A percentile compares a stretch with the other conserved stretches of the same genome.
phyloP scores from a whole-genome alignment of 257 asterid species.

The Ocimum tenuiflorum region DNA sequence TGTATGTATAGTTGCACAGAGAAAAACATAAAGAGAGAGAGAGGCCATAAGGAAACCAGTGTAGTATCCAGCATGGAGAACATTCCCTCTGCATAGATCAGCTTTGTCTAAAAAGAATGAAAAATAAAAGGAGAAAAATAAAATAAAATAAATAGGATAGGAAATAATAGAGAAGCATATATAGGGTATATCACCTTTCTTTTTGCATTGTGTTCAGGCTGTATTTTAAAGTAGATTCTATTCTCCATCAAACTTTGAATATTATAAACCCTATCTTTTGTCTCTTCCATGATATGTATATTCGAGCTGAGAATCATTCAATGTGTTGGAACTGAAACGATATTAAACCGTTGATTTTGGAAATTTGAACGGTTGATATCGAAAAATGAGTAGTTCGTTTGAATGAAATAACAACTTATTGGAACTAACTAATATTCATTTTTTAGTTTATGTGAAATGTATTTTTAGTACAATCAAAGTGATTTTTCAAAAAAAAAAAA shows the following conservation, averaged over 20 bases:
- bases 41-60: not conserved
- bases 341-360: too few species aligned
- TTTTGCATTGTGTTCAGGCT: conserved; percentile 26
- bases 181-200: conserved; percentile 19
- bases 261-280: conserved; percentile 3
- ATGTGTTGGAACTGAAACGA: too few species aligned
- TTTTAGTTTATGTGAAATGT: too few species aligned
- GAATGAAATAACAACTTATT: too few species aligned
- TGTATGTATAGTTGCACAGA: not conserved
- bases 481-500: too few species aligned
- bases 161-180: not conserved
- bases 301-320: too few species aligned
- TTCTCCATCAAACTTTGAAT: conserved; percentile 15
- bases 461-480: too few species aligned
- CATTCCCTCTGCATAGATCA: conserved; percentile 43
- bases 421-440: too few species aligned
- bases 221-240: conserved; percentile 29
- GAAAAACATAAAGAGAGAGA: not conserved
- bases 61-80: conserved; percentile 26
- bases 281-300: not conserved
- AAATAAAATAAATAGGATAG: not conserved
- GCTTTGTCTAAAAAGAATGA: conserved; percentile 31
- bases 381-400: too few species aligned
- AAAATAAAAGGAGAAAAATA: not conserved
- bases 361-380: too few species aligned